Conservation (phyloP, 2,329 filamentous ascomycete species). For the Hymenoscyphus albidus region DNA sequence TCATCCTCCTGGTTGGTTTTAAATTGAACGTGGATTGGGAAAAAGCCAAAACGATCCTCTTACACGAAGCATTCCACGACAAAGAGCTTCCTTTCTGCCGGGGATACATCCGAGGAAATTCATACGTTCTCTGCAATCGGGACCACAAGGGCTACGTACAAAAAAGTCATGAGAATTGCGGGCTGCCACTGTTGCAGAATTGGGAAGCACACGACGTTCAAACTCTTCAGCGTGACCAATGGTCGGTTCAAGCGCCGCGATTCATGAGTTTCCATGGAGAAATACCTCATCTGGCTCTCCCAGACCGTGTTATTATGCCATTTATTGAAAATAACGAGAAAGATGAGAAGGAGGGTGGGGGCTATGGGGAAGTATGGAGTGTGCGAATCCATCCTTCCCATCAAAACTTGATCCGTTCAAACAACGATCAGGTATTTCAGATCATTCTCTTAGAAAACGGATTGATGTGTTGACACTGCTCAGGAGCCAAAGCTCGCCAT, state of each 20-base stretch:
- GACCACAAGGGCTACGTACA: background rate
- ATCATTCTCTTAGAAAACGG: background rate
- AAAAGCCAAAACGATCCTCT: background rate
- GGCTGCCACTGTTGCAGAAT: background rate
- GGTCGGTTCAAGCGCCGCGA: slow-evolving; percentile 6
- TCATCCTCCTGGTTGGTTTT: background rate
- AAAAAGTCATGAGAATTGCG: background rate
- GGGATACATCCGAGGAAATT: background rate
- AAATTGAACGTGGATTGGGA: background rate
- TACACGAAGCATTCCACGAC: background rate
- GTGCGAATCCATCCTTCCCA: slow-evolving; percentile 7
- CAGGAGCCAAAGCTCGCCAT: background rate
- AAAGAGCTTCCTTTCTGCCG: background rate
- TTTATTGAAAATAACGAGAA: slow-evolving; percentile 6
- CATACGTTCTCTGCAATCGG: background rate
- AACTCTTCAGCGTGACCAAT: slow-evolving; percentile 4
- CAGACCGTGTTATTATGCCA: slow-evolving; percentile 3
- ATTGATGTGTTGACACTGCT: no score
- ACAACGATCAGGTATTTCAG: background rate
- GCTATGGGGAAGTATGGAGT: slow-evolving; percentile 13
- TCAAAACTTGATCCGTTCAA: background rate
- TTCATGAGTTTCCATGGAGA: background rate
- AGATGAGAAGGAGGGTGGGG: background rate
- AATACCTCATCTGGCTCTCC: background rate
- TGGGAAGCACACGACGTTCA: background rate